Evolutionary conservation across 139 green algal species (phyloP).

Genomic region (Chlamydomonas incerta): DNA sequence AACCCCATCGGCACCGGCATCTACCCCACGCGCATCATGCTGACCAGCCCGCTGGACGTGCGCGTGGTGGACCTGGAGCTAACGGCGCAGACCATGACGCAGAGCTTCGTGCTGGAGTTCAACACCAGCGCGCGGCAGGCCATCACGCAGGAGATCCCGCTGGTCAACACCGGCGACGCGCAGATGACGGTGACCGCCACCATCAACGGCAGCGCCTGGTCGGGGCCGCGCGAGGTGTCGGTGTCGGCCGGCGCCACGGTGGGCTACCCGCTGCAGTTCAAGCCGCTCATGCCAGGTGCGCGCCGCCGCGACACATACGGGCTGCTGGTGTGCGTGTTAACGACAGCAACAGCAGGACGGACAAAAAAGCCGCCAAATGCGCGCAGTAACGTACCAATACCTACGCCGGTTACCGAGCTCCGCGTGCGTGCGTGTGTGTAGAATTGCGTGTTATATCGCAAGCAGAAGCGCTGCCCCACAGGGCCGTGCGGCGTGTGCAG

Average conservation of each 20-base stretch:
- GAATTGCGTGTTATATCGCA: no score
- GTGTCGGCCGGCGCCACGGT: constrained; percentile 59
- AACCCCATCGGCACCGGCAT: constrained; percentile 63
- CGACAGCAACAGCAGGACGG: no score
- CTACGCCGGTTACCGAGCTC: no score
- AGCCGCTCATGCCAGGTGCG: constrained; percentile 49
- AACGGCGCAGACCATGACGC: constrained; percentile 55
- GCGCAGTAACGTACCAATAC: no score
- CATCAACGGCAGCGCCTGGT: constrained; percentile 58
- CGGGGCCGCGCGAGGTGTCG: constrained; percentile 64
- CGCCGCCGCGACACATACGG: no score
- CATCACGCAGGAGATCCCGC: constrained; percentile 71
- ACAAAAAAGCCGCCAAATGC: no score
- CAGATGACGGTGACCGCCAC: constrained; percentile 58
- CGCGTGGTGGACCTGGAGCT: constrained; percentile 80
- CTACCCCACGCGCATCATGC: constrained; percentile 74
- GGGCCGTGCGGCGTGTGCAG: no score
- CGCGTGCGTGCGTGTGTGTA: no score
- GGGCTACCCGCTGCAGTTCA: constrained; percentile 76
- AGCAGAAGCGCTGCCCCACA: no score
- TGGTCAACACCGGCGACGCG: constrained; percentile 74
- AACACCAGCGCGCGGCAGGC: constrained; percentile 58
- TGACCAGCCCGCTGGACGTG: constrained; percentile 69
- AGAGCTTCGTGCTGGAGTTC: constrained; percentile 72
- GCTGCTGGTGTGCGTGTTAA: no score